Evolutionary conservation across 2,329 filamentous ascomycete genomes (phyloP), one percentile per base, ranked within the genome.

Genomic region (Penicillium sp.): DNA sequence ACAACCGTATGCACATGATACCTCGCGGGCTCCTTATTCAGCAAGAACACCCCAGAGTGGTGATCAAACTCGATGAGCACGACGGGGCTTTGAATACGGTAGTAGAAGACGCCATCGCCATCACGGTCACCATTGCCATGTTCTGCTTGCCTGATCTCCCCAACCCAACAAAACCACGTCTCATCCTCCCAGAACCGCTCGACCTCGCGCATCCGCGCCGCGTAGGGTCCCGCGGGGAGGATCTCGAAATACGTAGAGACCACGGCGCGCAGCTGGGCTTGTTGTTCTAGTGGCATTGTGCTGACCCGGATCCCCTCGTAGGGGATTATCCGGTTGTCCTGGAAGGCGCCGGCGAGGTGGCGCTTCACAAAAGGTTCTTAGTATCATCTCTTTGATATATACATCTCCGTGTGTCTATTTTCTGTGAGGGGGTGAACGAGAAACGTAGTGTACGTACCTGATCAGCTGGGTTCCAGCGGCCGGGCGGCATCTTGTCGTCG

Each of bases 101-200:
- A 41, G 35, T 41, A 41, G 35, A 41, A 41, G 13, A 15, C 35
- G 35, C 15, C 35, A 5, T 11, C 13, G 35, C 35, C 35, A 5
- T 41, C 31, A 7, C 3, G 3, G 8, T 38, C 31, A 6, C 26
- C 26, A 26, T 26, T 6, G 26, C 26, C 26, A 26, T 3, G 26
- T 26, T 26, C 26, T 5, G 3, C 26, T 6, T 26, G 26, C 17
- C 15, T 3, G 11, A 41, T 15, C 2, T 2, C 11, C 11, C 35
- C 35, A 41, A 41, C 17, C 35, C 35, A 41, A 9, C 35, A 41
- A 9, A 41, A 41, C 13, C 5, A 41, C 35, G 35, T 41, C 35
- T 41, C 26, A 26, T 93, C 89, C 17, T 44, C 55, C 45, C 45
- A 50, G 29, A 47, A 30, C 5, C 3, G 9, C 21, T 57, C 41